Base-by-base conservation (phyloP, 371 early-diverging fungal genomes). In the Vairimorpha ceranae region DNA sequence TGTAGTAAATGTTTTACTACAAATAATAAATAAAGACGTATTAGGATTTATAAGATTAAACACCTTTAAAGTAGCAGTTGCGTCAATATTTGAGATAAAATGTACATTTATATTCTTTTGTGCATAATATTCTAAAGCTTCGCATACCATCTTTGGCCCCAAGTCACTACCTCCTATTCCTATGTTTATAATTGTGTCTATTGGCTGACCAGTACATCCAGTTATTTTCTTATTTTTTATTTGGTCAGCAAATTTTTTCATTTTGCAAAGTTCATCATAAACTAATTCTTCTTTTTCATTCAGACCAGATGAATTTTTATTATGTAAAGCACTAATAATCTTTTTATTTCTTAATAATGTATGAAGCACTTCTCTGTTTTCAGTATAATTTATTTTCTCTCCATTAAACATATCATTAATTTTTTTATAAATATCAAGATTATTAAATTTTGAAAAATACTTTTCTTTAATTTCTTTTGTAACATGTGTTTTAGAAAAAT, bases 121-220 rank as follows among this genome's bases (percentile, higher is more conserved):
- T 56, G 89, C 87, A 85, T 92, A 94, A 33, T 88, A 89, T 86
- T 92, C 90, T 78, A 97, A 85, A 8, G 98, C 94, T 83, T 94
- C 92, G 27, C 92, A 92, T 33, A 94, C 95, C 93, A 96, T 93
- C 70, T 93, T 91, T 21, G 98, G 98, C 33, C 98, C 98, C 56
- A 97, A 87, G 84, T 97, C 97, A n/a, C 93, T 93, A 78, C 97
- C 98, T 80, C 97, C 98, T 79, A 97, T 97, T 80, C 98, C 97
- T 83, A 96, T 94, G 86, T 95, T 95, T 80, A 97, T 92, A 41
- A 97, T 85, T 76, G 93, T 93, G 52, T 90, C 90, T 78, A 97
- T 91, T 45, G 82, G 77, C 84, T 93, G 88, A 77, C 94, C 95
- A 29, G 94, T 92, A 80, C 90, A 92, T 35, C 97, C 93, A 81